Evolutionary conservation across 2,329 filamentous ascomycete genomes (phyloP).

Genomic region (Neophaeococcomyces aloes): DNA sequence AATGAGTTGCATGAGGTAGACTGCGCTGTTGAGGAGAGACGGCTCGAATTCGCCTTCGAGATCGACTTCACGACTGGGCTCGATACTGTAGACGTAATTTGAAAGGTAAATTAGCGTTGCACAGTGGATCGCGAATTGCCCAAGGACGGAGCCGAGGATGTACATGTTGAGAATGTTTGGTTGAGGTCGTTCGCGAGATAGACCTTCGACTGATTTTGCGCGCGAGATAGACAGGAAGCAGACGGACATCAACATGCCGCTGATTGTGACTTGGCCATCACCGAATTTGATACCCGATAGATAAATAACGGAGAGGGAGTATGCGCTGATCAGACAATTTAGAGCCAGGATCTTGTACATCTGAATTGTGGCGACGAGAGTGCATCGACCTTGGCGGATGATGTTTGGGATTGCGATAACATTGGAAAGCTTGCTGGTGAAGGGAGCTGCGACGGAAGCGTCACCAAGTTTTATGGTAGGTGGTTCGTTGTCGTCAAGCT

Average conservation of each 20-base stretch:
- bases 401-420: constrained; percentile 97
- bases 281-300: constrained; percentile 98
- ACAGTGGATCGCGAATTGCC: constrained; percentile 94
- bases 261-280: constrained; percentile 95
- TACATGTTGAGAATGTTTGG: constrained; percentile 99
- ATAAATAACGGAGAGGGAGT: constrained; percentile 92
- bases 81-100: constrained; percentile 71
- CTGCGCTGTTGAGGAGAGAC: constrained; percentile 87
- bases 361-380: constrained; percentile 93
- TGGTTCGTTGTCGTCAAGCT: constrained; percentile 79
- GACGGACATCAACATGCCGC: constrained; percentile 98
- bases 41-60: constrained; percentile 91
- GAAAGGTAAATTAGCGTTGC: constrained; percentile 89
- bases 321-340: constrained; percentile 95
- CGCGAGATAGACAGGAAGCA: constrained; percentile 99
- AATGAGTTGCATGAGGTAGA: constrained; percentile 94
- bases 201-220: constrained; percentile 84
- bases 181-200: constrained; percentile 94
- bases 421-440: constrained; percentile 94
- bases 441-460: constrained; percentile 91
- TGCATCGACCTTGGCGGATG: constrained; percentile 93
- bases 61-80: constrained; percentile 59
- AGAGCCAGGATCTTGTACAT: constrained; percentile 99
- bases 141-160: constrained; percentile 94
- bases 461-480: constrained; percentile 95